Percentiles rank a stretch among this genome's conserved stretches.
These are phyloP conservation scores for Eucalyptus pumila DNA, from an alignment of 345 rosid species.

Conservation along the genomic window DNA sequence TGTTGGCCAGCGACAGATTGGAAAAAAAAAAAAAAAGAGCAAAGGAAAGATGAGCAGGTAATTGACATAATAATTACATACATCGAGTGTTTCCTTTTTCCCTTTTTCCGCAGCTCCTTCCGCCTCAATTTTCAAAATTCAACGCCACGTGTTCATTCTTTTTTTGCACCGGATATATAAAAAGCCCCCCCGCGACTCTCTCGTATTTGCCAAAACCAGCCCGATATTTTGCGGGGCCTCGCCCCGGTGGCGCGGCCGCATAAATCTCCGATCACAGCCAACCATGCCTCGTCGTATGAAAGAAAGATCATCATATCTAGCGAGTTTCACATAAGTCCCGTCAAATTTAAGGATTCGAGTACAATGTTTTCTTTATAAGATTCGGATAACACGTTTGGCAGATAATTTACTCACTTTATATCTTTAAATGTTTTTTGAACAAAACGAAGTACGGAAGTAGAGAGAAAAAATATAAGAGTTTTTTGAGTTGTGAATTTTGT, in stretches of 20 bases:
- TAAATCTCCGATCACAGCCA: not conserved
- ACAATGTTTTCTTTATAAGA: not conserved
- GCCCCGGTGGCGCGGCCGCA: not conserved
- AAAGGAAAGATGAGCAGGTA: not conserved
- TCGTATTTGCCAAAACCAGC: not conserved
- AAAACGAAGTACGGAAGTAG: no score
- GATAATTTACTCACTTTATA: not conserved
- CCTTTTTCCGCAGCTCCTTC: not conserved
- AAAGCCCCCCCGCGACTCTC: not conserved
- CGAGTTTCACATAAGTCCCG: not conserved
- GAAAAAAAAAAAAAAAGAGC: not conserved
- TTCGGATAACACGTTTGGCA: fast-evolving
- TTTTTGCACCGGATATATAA: not conserved
- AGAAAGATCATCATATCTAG: not conserved
- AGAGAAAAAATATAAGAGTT: not conserved
- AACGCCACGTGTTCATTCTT: not conserved
- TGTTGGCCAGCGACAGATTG: not conserved
- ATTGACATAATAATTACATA: not conserved
- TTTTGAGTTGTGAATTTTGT: not conserved
- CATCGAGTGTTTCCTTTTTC: not conserved
- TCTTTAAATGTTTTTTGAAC: not conserved
- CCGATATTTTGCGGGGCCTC: not conserved
- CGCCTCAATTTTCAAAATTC: not conserved
- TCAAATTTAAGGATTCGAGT: not conserved
- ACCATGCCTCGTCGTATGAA: not conserved